Conservation (phyloP, 441 rosid genomes). For the Aleurites moluccanus region DNA sequence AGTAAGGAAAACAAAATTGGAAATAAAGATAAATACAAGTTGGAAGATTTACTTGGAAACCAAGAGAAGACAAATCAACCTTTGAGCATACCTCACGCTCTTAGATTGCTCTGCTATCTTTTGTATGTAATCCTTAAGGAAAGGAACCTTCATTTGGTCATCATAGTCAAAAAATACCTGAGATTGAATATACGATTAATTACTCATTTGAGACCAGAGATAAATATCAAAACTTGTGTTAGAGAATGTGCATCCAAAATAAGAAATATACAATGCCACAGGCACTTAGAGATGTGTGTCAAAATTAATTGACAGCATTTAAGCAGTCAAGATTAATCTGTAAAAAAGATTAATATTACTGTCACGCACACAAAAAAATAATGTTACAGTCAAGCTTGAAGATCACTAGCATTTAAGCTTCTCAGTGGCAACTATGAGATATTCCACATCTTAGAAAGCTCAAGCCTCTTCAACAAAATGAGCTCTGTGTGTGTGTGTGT, state of each 20-base stretch:
- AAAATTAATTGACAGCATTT: not conserved
- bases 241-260: not conserved
- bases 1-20: not conserved
- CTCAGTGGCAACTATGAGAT: not conserved
- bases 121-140: constrained; percentile 40
- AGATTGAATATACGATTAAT: constrained; percentile 2
- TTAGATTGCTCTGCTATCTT: constrained; percentile 29
- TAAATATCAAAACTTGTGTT: not conserved
- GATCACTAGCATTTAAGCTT: not conserved
- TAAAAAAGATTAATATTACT: too few relatives aligned
- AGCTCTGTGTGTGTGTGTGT: not conserved
- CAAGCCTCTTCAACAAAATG: not conserved
- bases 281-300: not conserved
- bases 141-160: constrained; percentile 74
- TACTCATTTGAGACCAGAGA: not conserved
- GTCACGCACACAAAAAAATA: too few relatives aligned
- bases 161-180: constrained; percentile 72
- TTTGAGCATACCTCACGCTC: constrained; percentile 43
- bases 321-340: too few relatives aligned
- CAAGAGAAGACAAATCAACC: not conserved
- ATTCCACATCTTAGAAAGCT: not conserved
- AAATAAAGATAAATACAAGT: not conserved
- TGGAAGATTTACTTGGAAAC: not conserved
- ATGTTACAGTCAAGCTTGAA: not conserved
- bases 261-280: not conserved